Evolutionary conservation across 495 filamentous ascomycete species (phyloP).

Genomic region (Aspergillus biplanus): DNA sequence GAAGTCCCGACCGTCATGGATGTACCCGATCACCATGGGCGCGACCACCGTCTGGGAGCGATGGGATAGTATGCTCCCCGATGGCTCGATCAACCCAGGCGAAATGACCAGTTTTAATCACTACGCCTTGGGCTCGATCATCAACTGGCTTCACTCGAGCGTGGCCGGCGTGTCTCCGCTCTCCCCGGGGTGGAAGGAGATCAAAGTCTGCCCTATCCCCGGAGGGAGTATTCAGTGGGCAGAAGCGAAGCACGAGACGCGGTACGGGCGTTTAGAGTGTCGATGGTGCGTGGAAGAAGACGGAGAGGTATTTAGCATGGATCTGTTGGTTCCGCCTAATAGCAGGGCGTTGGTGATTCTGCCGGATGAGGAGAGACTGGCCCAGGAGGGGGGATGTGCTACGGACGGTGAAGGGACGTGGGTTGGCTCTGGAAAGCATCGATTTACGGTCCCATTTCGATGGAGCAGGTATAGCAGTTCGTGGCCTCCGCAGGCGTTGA

Average conservation of each 20-base stretch:
- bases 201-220: conserved; percentile 31
- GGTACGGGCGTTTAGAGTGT: conserved; percentile 33
- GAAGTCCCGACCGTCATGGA: conserved; percentile 49
- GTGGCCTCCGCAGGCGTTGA: conserved; percentile 23
- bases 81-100: conserved; percentile 56
- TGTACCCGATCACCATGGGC: conserved; percentile 56
- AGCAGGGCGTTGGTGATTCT: conserved; percentile 28
- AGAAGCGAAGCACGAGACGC: conserved; percentile 30
- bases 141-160: conserved; percentile 35
- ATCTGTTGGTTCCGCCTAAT: conserved; percentile 37
- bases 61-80: conserved; percentile 57
- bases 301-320: conserved; percentile 22
- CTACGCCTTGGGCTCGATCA: conserved; percentile 51
- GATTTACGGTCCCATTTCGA: conserved; percentile 13
- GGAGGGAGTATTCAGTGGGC: conserved; percentile 30
- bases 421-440: conserved; percentile 31
- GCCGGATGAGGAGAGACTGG: conserved; percentile 21
- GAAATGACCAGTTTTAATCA: conserved; percentile 62
- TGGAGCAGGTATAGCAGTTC: conserved; percentile 6
- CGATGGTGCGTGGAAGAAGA: conserved; percentile 24
- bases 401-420: conserved; percentile 3
- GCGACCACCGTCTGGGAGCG: conserved; percentile 62
- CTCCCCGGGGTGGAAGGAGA: conserved; percentile 32
- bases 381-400: background rate
- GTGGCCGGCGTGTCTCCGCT: conserved; percentile 31